Evolutionary conservation across 306 rosid species (phyloP), one percentile per base, ranked within the genome.

Genomic region (Vigna nakashimae): DNA sequence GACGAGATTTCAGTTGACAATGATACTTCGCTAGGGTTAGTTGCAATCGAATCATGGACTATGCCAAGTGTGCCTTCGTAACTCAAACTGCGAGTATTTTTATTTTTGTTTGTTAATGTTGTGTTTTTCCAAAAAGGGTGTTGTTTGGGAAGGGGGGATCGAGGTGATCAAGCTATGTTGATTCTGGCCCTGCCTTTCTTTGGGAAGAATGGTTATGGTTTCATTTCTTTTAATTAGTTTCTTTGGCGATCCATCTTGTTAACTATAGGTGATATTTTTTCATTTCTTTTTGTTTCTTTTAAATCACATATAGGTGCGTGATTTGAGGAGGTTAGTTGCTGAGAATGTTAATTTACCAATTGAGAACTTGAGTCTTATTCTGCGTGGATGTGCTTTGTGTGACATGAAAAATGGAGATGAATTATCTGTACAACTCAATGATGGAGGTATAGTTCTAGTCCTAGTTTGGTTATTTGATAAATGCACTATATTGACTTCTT

Each of bases 291-390:
- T 71, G 28, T 80, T 55, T 69, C 71, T 70, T 83, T 68, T 68
- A 49, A 67, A 70, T 78, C 53, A n/a, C 68, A 3, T 71, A 7
- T 64, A 92, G 98, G 98, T 95, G 64, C 53, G 79, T 77, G 97
- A 88, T 56, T 91, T 95, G 87, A 84, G 95, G 84, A 85, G 84
- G 71, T 82, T 89, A 80, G 84, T 92, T 75, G 92, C 97, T 3
- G 84, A 55, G 59, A 82, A 86, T 70, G 75, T 74, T 65, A 85
- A 82, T 73, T 85, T 87, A 28, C 93, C 91, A 1, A 49, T 86
- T 45, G 92, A 90, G 56, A 87, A 88, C 71, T 78, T 92, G 90
- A 90, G 90, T 83, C 91, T 95, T 79, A 79, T 95, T 78, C 85
- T 89, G 55, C 92, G 80, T 15, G 98, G 98, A 66, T 88, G 83